phyloP scores from a whole-genome alignment of 2,329 filamentous ascomycete species.

The Aspergillus sp. region DNA sequence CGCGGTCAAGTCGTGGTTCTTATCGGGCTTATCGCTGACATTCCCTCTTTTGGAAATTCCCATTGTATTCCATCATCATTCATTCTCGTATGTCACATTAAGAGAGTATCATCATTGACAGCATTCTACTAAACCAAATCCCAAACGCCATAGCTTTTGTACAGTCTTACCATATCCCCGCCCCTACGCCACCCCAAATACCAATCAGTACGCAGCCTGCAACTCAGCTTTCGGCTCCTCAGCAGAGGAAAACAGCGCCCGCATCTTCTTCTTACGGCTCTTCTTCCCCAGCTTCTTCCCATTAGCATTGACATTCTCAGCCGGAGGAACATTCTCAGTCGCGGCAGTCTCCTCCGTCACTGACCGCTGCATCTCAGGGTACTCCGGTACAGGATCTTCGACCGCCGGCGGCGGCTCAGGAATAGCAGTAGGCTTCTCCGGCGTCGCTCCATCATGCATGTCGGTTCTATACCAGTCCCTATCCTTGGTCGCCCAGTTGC shows the following conservation, averaged over 20 bases:
- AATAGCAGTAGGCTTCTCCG: not conserved
- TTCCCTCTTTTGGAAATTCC: not conserved
- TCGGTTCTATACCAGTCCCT: conserved; percentile 1
- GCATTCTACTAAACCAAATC: not conserved
- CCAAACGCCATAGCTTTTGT: not conserved
- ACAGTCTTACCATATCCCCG: not conserved
- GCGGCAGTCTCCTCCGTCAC: not conserved
- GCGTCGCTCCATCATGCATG: not conserved
- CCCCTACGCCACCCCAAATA: not conserved
- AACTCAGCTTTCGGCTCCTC: conserved; percentile 3
- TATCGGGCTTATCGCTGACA: not conserved
- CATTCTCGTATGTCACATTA: not conserved
- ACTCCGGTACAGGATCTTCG: conserved; percentile 2
- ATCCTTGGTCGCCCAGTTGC: not conserved
- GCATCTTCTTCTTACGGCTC: conserved; percentile 6
- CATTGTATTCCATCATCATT: not conserved
- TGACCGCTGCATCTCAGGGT: not conserved
- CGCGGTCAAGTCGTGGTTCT: not conserved
- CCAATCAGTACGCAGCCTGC: not conserved
- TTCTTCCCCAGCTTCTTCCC: conserved; percentile 8
- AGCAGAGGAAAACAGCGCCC: conserved; percentile 5
- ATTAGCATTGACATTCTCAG: not conserved
- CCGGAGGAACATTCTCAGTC: not conserved
- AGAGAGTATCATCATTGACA: not conserved
- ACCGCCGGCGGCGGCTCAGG: not conserved